These are phyloP conservation scores for Candida albicans DNA, from an alignment of 1,139 yeast genomes.

Conservation along the genomic window DNA sequence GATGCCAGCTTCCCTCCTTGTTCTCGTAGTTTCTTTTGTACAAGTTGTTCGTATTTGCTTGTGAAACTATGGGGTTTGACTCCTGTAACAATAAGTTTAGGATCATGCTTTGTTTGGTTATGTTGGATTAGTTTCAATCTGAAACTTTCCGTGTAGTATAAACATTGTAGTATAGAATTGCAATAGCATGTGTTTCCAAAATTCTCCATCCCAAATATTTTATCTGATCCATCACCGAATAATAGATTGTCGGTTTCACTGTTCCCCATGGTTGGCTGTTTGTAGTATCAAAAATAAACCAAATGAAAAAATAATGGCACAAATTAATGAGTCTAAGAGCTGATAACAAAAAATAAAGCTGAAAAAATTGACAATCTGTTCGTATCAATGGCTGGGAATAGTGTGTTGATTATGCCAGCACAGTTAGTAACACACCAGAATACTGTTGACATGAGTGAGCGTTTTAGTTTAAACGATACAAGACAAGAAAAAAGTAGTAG, in stretches of 20 bases:
- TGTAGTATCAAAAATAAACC: too few species aligned
- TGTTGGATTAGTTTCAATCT: slow-evolving; percentile 53
- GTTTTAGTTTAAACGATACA: too few species aligned
- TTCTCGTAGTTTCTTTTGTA: slow-evolving; percentile 39
- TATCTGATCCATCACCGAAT: slow-evolving; percentile 63
- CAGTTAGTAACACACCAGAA: too few species aligned
- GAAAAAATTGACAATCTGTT: too few species aligned
- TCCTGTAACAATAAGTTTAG: slow-evolving; percentile 43
- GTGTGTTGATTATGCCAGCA: too few species aligned
- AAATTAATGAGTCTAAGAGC: neutral
- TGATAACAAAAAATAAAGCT: too few species aligned
- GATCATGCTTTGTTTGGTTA: slow-evolving; percentile 34
- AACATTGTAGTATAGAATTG: slow-evolving; percentile 86
- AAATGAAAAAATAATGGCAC: neutral
- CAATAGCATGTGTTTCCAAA: slow-evolving; percentile 95
- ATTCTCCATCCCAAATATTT: slow-evolving; percentile 92
- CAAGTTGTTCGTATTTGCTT: slow-evolving; percentile 43
- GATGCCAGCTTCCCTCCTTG: slow-evolving; percentile 20
- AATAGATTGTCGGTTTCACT: slow-evolving; percentile 6
- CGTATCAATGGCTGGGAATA: too few species aligned
- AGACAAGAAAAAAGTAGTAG: too few species aligned
- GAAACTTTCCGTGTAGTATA: slow-evolving; percentile 72
- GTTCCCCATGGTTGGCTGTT: neutral
- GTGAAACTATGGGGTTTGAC: slow-evolving; percentile 47
- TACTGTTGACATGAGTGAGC: too few species aligned